phyloP scores from a whole-genome alignment of 495 filamentous ascomycete genomes.

The Penicillium mononematosum region DNA sequence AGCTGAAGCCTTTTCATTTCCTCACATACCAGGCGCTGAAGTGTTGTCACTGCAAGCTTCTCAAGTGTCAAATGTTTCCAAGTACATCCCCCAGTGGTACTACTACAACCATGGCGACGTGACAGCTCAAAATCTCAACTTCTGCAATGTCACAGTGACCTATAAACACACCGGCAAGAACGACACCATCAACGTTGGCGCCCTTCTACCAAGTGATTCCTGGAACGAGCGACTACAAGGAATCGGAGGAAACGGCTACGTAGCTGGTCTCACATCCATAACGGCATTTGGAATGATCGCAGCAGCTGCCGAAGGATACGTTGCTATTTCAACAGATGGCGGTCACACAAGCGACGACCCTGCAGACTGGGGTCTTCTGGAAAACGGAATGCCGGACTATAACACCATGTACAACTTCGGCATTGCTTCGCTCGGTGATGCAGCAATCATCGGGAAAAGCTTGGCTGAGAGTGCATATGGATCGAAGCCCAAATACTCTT shows the following conservation, averaged over 20 bases:
- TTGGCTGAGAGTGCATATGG: slow-evolving; percentile 19
- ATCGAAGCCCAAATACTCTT: slow-evolving; percentile 28
- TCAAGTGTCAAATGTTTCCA: background rate
- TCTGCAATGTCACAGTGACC: slow-evolving; percentile 47
- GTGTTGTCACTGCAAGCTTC: background rate
- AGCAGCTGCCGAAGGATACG: slow-evolving; percentile 35
- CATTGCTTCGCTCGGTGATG: slow-evolving; percentile 35
- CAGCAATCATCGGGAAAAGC: slow-evolving; percentile 23
- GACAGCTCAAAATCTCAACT: slow-evolving; percentile 10
- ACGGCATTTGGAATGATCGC: slow-evolving; percentile 17
- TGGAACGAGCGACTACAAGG: slow-evolving; percentile 45
- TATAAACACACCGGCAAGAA: slow-evolving; percentile 44
- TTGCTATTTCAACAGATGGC: slow-evolving; percentile 42
- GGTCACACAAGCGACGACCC: slow-evolving; percentile 25
- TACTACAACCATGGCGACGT: background rate
- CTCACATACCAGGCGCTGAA: background rate
- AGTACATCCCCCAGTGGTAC: background rate
- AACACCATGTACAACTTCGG: slow-evolving; percentile 37
- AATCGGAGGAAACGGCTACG: slow-evolving; percentile 44
- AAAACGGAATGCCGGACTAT: slow-evolving; percentile 28
- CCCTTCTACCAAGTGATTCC: slow-evolving; percentile 36
- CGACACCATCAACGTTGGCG: slow-evolving; percentile 35
- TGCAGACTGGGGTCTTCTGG: slow-evolving; percentile 35
- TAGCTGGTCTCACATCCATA: slow-evolving; percentile 21
- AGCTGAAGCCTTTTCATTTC: background rate